Percentiles rank a stretch among this genome's conserved stretches.
Evolutionary conservation across 495 filamentous ascomycete species (phyloP).

Genomic region (Penicillium arizonense): DNA sequence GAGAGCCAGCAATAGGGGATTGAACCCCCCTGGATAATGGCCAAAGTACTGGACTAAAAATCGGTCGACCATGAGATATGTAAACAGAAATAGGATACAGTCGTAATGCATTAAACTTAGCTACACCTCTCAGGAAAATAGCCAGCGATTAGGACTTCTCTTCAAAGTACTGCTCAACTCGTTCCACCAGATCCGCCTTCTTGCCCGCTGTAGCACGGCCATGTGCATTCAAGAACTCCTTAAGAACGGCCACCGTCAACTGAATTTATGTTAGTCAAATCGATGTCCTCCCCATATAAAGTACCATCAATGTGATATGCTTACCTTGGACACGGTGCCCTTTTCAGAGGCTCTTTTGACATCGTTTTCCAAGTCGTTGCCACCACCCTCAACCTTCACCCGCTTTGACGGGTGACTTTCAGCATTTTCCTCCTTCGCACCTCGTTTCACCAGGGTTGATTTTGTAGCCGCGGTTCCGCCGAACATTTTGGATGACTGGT

Average conservation of each 20-base stretch:
- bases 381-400: constrained; percentile 44
- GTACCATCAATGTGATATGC: constrained; percentile 1
- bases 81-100: background rate
- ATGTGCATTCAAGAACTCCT: constrained; percentile 62
- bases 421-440: constrained; percentile 34
- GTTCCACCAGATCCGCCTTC: constrained; percentile 78
- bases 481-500: constrained; percentile 43
- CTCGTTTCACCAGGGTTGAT: constrained; percentile 46
- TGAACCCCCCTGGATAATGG: too few relatives aligned
- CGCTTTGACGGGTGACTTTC: constrained; percentile 44
- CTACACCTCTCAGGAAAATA: background rate
- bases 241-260: constrained; percentile 70
- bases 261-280: constrained; percentile 12
- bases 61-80: background rate
- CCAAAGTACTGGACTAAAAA: too few relatives aligned
- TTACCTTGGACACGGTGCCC: constrained; percentile 59
- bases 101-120: constrained; percentile 17
- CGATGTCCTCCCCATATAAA: background rate
- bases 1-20: too few relatives aligned
- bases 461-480: constrained; percentile 32
- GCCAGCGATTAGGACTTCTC: constrained; percentile 29
- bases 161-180: constrained; percentile 76
- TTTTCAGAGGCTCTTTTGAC: constrained; percentile 61
- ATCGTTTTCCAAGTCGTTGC: constrained; percentile 48
- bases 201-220: constrained; percentile 62